Evolutionary conservation across 2,329 filamentous ascomycete genomes (phyloP), one percentile per base, ranked within the genome.

Genomic region (Simplicillium aogashimaense): DNA sequence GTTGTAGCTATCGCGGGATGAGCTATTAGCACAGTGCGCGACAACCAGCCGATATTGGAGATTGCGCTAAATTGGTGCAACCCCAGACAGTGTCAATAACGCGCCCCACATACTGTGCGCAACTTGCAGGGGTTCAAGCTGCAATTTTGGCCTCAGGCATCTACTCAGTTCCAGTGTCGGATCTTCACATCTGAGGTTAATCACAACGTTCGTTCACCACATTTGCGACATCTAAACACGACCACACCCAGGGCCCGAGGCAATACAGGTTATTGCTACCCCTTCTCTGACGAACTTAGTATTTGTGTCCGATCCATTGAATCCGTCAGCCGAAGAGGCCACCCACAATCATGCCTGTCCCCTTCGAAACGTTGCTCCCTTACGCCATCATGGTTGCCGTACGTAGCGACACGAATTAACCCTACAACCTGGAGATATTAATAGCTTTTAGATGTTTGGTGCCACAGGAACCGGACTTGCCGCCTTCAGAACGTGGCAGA

Each of bases 371-470:
- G 37, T 55, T 81, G 49, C 66, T 81, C 60, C 76, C 77, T 34
- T 81, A 80, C 60, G 77, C 64, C 59, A 79, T 81, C 67, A 74
- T 81, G 59, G 59, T 76, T 52, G 67, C 61, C 54, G 76, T 81
- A 69, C 60, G 74, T 58, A 7, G 16, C 38, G 37, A 35, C 20
- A n/a, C 43, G 37, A 40, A 38, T 29, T 44, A 33, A 39, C 41
- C 41, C 16, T 25, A 25, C 9, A 25, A 25, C 5, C 20, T 25
- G 6, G 20, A 15, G 31, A 38, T 37, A 44, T 54, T 63, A 41
- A 25, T 25, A 9, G 20, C 20, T 25, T 25, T 7, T 53, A 81
- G 77, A 81, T 81, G 77, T 81, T 81, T 48, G 74, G 75, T 45
- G 61, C 71, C 43, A 70, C 74, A 36, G 77, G 77, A 45, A 69